Percentiles rank a stretch among this genome's conserved stretches.
phyloP scores from a whole-genome alignment of 768 basidiomycete genomes.

The Lentinula guzmanii region DNA sequence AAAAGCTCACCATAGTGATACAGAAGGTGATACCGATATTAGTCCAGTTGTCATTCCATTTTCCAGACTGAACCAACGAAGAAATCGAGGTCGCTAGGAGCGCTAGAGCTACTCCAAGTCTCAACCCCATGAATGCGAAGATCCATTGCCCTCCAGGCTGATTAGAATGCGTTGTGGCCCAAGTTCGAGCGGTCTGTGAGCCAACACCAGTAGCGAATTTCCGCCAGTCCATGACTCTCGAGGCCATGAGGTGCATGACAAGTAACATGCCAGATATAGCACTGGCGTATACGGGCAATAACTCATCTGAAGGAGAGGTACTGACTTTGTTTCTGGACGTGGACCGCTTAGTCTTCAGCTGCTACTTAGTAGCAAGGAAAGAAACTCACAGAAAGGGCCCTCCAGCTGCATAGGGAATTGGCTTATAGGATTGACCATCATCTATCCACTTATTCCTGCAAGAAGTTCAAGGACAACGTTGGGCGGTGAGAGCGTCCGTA shows the following conservation, averaged over 20 bases:
- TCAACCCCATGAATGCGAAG: neutral
- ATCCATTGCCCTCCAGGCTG: neutral
- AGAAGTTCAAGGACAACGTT: too few relatives aligned
- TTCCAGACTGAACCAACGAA: neutral
- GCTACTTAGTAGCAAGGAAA: too few relatives aligned
- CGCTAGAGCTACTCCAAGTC: neutral
- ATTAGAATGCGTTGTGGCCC: neutral
- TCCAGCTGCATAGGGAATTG: neutral
- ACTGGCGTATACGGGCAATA: neutral
- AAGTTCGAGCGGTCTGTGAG: neutral
- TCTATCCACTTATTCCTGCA: neutral
- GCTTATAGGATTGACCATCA: neutral
- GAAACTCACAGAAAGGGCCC: too few relatives aligned
- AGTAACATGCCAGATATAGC: neutral
- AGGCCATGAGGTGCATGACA: neutral
- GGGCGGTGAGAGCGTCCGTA: neutral
- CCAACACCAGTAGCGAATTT: neutral
- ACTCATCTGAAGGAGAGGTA: neutral
- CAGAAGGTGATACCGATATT: neutral
- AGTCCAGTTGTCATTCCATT: neutral
- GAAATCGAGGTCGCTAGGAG: neutral
- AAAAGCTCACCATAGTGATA: neutral
- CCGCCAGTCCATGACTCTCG: neutral
- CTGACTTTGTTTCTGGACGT: neutral
- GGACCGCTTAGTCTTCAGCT: neutral